Evolutionary conservation across 129 eudicot species (phyloP).

Genomic region (Centaurea solstitialis): DNA sequence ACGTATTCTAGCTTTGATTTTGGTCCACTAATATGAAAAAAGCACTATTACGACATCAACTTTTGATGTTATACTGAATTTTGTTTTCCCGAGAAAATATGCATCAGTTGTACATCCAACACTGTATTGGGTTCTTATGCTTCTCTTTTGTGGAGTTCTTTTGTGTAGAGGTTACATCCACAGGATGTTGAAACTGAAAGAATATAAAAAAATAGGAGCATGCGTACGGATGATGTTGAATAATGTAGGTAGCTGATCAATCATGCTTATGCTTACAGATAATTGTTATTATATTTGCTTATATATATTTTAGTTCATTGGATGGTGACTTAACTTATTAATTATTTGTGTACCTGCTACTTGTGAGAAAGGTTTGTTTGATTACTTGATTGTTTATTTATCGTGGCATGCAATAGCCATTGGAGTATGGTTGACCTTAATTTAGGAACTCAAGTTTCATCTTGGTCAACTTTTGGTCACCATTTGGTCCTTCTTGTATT

Average conservation of each 20-base stretch:
- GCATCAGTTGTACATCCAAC: background rate
- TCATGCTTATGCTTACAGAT: background rate
- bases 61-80: background rate
- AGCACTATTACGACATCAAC: background rate
- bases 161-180: background rate
- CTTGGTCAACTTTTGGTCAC: background rate
- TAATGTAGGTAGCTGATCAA: background rate
- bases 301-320: background rate
- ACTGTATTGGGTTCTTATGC: background rate
- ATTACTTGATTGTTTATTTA: background rate
- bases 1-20: background rate
- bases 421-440: slow-evolving; percentile 6
- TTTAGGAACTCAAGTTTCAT: background rate
- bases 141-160: background rate
- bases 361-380: background rate
- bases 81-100: background rate
- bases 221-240: slow-evolving; percentile 6
- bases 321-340: slow-evolving; percentile 3
- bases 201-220: background rate
- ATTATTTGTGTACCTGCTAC: background rate
- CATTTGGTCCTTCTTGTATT: background rate
- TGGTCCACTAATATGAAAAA: background rate
- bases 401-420: slow-evolving; percentile 1
- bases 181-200: slow-evolving; percentile 6
- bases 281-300: background rate